A percentile compares a stretch with the other conserved stretches of the same genome.
Conservation (phyloP, 768 basidiomycete genomes). For the Cyclocybe aegerita region DNA sequence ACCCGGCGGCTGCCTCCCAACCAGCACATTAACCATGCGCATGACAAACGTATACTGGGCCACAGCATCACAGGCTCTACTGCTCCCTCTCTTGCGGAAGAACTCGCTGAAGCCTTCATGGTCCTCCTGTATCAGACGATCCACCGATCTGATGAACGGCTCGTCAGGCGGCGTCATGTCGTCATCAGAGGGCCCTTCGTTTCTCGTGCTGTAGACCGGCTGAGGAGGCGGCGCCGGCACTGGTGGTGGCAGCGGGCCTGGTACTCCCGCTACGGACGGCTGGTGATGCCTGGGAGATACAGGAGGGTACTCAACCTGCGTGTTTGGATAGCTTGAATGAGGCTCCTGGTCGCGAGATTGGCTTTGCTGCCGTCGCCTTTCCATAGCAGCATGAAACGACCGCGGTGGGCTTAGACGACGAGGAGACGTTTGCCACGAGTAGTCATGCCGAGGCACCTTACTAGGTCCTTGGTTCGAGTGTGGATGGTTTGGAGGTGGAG, state of each 20-base stretch:
- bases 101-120: conserved; percentile 40
- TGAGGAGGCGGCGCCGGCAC: conserved; percentile 3
- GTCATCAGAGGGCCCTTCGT: conserved; percentile 31
- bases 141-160: conserved; percentile 37
- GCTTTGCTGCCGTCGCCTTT: neutral
- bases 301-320: no score
- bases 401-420: conserved; percentile 4
- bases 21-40: conserved; percentile 44
- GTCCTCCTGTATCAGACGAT: conserved; percentile 42
- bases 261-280: no score
- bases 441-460: conserved; percentile 12
- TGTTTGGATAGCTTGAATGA: no score
- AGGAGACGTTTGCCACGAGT: conserved; percentile 13
- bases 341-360: neutral
- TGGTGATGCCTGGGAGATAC: no score
- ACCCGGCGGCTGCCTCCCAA: conserved; percentile 41
- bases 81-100: conserved; percentile 27
- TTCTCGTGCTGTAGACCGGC: conserved; percentile 13
- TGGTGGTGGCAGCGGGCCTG: neutral
- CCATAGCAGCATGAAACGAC: conserved; percentile 1
- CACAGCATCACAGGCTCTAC: conserved; percentile 32
- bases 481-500: neutral
- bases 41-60: conserved; percentile 55
- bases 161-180: conserved; percentile 39
- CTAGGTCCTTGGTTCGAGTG: neutral